These are phyloP conservation scores for Wickerhamia fluorescens DNA, from an alignment of 805 yeast genomes.

Conservation along the genomic window DNA sequence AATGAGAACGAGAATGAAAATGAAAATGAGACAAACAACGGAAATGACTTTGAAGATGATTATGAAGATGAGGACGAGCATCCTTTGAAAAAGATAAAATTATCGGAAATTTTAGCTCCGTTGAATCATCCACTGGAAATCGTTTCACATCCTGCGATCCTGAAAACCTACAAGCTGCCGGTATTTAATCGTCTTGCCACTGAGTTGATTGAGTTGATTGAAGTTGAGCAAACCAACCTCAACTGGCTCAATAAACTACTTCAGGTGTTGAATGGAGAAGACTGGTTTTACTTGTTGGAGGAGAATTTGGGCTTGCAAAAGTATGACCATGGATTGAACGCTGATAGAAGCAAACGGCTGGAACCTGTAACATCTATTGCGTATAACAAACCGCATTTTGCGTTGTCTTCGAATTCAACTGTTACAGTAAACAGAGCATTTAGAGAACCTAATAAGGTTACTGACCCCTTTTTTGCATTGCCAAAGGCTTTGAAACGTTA, in stretches of 20 bases:
- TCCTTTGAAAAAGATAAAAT: constrained; percentile 22
- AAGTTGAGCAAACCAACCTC: constrained; percentile 74
- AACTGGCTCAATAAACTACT: constrained; percentile 63
- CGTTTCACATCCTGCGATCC: constrained; percentile 60
- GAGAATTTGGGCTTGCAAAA: constrained; percentile 57
- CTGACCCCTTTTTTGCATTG: constrained; percentile 50
- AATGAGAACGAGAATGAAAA: constrained; percentile 7
- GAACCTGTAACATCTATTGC: constrained; percentile 1
- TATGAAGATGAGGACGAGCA: constrained; percentile 11
- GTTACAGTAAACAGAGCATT: not conserved
- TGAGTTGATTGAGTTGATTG: constrained; percentile 71
- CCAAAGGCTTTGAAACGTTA: constrained; percentile 33
- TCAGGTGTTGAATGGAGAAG: constrained; percentile 82
- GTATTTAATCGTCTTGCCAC: constrained; percentile 51
- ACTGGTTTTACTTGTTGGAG: constrained; percentile 60
- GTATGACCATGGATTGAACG: constrained; percentile 57
- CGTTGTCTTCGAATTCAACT: not conserved
- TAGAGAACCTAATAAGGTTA: constrained; percentile 4
- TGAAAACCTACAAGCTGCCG: constrained; percentile 52
- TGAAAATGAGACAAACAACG: constrained; percentile 6
- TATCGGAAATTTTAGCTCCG: constrained; percentile 59
- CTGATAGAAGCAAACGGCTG: constrained; percentile 5
- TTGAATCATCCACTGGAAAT: constrained; percentile 76
- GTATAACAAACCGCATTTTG: not conserved
- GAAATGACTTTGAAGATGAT: constrained; percentile 6